phyloP scores from a whole-genome alignment of 2,329 filamentous ascomycete species.

The Cladosporium sp. region DNA sequence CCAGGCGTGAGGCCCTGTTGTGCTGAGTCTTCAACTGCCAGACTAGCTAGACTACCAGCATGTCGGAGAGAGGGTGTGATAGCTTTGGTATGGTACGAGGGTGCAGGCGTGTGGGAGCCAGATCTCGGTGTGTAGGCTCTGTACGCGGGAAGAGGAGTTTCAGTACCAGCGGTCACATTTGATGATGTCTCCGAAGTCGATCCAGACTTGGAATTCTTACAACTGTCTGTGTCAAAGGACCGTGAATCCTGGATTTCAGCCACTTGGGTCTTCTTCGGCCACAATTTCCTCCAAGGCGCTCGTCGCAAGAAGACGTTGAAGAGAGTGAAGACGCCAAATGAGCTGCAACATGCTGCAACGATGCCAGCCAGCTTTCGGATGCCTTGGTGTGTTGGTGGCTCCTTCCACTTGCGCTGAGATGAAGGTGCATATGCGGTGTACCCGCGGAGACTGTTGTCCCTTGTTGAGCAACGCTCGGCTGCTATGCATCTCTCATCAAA shows the following conservation, averaged over 20 bases:
- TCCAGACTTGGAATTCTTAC: neutral
- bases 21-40: neutral
- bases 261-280: neutral
- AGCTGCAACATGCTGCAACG: constrained; percentile 25
- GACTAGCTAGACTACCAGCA: neutral
- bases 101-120: constrained; percentile 11
- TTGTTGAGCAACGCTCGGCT: constrained; percentile 4
- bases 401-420: constrained; percentile 19
- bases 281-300: constrained; percentile 22
- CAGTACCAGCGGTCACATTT: neutral
- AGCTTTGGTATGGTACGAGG: constrained; percentile 7
- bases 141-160: constrained; percentile 13
- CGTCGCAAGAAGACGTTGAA: constrained; percentile 26
- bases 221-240: neutral
- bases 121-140: constrained; percentile 11
- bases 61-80: neutral
- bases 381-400: constrained; percentile 9
- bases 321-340: constrained; percentile 23
- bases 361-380: constrained; percentile 23
- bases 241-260: neutral
- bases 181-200: neutral
- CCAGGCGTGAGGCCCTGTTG: neutral
- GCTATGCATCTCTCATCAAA: constrained; percentile 13
- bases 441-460: constrained; percentile 16
- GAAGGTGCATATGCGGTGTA: constrained; percentile 20